Conservation (phyloP, 2,329 filamentous ascomycete species). For the Aureobasidium sp. region DNA sequence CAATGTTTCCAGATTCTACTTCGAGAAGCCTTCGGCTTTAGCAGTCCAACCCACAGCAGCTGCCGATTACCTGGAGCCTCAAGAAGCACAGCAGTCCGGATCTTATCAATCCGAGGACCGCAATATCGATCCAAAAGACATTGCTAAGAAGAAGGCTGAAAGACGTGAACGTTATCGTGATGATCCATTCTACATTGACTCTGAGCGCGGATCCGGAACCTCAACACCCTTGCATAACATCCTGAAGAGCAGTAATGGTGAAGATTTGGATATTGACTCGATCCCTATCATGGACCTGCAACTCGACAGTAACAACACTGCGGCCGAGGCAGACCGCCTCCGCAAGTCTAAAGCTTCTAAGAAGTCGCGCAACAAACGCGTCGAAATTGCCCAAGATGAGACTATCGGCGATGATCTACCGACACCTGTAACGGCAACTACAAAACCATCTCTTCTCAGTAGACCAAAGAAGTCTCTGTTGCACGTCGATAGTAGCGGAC, state of each 20-base stretch:
- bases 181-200: conserved; percentile 87
- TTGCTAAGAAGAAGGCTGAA: conserved; percentile 68
- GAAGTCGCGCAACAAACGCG: conserved; percentile 28
- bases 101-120: conserved; percentile 40
- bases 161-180: conserved; percentile 77
- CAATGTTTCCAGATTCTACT: conserved; percentile 41
- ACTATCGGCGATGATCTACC: conserved; percentile 34
- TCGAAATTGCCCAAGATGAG: conserved; percentile 43
- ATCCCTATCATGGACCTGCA: conserved; percentile 95
- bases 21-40: conserved; percentile 31
- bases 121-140: conserved; percentile 63
- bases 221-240: conserved; percentile 77
- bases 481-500: conserved; percentile 77
- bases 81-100: conserved; percentile 27
- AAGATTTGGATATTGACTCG: conserved; percentile 80
- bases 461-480: conserved; percentile 59
- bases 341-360: conserved; percentile 10
- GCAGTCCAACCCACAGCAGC: conserved; percentile 29
- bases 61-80: conserved; percentile 36
- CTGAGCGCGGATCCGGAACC: conserved; percentile 45
- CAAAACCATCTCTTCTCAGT: conserved; percentile 27
- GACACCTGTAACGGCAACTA: background rate
- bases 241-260: conserved; percentile 58
- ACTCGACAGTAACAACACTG: conserved; percentile 43
- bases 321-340: conserved; percentile 12